Conservation (phyloP, 2,329 filamentous ascomycete species). For the Sclerotinia spermophila region DNA sequence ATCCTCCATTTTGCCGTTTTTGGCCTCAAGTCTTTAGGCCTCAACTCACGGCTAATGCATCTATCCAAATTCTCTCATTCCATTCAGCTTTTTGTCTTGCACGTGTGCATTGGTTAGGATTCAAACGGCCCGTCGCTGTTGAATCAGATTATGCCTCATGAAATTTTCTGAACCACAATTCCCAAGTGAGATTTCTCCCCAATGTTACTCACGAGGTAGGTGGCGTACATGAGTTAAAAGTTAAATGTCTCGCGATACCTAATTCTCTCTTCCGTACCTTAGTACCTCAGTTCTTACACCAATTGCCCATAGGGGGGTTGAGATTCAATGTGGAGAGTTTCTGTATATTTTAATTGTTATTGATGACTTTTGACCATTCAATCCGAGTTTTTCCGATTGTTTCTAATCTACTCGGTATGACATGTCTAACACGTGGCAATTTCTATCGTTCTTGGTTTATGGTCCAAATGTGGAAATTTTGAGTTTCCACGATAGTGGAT, state of each 20-base stretch:
- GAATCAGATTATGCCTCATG: background rate
- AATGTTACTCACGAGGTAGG: background rate
- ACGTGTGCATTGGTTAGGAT: background rate
- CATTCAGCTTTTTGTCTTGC: background rate
- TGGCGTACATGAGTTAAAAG: background rate
- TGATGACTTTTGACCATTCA: background rate
- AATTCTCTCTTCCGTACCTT: constrained; percentile 5
- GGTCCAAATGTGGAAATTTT: background rate
- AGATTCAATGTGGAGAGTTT: background rate
- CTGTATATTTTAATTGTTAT: background rate
- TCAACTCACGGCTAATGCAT: background rate
- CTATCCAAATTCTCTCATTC: background rate
- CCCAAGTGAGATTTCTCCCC: background rate
- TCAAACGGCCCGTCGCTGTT: background rate
- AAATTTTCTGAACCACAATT: background rate
- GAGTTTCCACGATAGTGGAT: background rate
- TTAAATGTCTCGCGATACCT: background rate
- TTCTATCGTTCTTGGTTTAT: background rate
- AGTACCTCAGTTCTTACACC: background rate
- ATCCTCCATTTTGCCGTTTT: background rate
- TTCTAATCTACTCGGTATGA: background rate
- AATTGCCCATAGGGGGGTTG: background rate
- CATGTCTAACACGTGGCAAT: constrained; percentile 1
- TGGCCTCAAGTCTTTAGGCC: background rate
- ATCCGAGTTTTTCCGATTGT: background rate